A percentile compares a stretch with the other conserved stretches of the same genome.
Conservation (phyloP, 805 yeast species). For the Vanderwaltozyma yarrowii region DNA sequence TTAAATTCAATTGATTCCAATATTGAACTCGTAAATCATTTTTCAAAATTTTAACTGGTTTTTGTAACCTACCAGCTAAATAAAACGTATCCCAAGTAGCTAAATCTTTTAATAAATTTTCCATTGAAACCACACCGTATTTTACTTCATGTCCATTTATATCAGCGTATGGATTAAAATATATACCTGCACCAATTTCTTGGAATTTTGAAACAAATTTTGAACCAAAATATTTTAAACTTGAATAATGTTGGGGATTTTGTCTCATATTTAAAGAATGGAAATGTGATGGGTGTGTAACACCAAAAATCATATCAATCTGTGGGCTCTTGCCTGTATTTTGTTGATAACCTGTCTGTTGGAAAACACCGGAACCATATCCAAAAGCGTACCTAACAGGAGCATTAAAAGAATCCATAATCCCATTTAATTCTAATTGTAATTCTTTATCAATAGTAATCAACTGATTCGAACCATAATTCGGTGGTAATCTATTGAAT, state of each 20-base stretch:
- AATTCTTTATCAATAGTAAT: constrained; percentile 36
- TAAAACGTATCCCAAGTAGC: constrained; percentile 81
- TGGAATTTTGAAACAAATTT: constrained; percentile 47
- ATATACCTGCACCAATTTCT: constrained; percentile 77
- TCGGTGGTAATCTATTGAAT: constrained; percentile 41
- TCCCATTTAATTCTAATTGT: constrained; percentile 36
- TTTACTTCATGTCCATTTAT: constrained; percentile 55
- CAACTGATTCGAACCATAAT: constrained; percentile 51
- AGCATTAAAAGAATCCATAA: constrained; percentile 51
- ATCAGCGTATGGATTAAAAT: constrained; percentile 82
- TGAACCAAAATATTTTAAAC: constrained; percentile 50
- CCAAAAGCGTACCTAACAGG: constrained; percentile 80
- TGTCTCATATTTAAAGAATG: constrained; percentile 62
- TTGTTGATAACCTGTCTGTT: constrained; percentile 52
- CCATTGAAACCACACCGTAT: constrained; percentile 74
- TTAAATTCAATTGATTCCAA: constrained; percentile 65
- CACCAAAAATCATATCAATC: constrained; percentile 78
- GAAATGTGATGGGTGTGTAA: constrained; percentile 63
- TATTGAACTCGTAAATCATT: constrained; percentile 54
- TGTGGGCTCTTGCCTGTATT: constrained; percentile 44
- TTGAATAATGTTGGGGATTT: constrained; percentile 70
- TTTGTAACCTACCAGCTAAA: constrained; percentile 86
- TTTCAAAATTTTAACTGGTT: constrained; percentile 73
- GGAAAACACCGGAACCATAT: constrained; percentile 89
- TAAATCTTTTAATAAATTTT: constrained; percentile 54